Base-by-base conservation (phyloP, 257 asterid genomes). In the Rehmannia glutinosa region DNA sequence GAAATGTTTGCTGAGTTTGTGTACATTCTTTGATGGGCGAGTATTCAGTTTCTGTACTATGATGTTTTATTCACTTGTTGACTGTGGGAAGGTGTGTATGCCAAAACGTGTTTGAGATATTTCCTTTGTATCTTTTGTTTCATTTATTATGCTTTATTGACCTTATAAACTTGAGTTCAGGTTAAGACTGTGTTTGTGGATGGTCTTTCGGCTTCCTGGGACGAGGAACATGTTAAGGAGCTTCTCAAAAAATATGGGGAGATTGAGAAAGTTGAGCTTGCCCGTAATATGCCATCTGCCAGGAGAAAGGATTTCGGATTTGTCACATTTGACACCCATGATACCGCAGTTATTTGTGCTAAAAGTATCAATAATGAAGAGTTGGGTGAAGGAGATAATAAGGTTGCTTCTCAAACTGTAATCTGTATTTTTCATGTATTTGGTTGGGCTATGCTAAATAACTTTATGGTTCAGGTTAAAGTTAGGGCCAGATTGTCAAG, bases 291-390 rank as follows among this genome's bases (percentile, higher is more conserved):
- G 99, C 96, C 99, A 60, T 85, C 99, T 6, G 99, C 99, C 46
- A 87, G 89, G 87, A 84, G 99, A 79, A 94, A 84, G 79, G 99
- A 94, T 78, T 94, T 94, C 66, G 99, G 99, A 64, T 94, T 94
- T 58, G 98, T 94, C 23, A 84, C 96, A 4, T 94, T 94, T 69
- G 91, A 79, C 72, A 73, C 85, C 63, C 99, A 94, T 67, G 98
- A 94, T 62, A 90, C 97, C 32, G 99, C 98, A 13, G 88, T 91
- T 28, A 79, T 82, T 47, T 94, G 99, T 64, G 97, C 96, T 41
- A 91, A 91, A 82, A 73, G 83, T 75, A 94, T 94, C 74, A 91
- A 94, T 71, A 94, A 94, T 30, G 93, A 86, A 68, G 96, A 88
- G 65, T 62, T 94, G 87, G 97, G 98, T 55, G 98, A 88, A 84